Evolutionary conservation across 345 rosid species (phyloP), one percentile per base, ranked within the genome.

Genomic region (Clausena lansium): DNA sequence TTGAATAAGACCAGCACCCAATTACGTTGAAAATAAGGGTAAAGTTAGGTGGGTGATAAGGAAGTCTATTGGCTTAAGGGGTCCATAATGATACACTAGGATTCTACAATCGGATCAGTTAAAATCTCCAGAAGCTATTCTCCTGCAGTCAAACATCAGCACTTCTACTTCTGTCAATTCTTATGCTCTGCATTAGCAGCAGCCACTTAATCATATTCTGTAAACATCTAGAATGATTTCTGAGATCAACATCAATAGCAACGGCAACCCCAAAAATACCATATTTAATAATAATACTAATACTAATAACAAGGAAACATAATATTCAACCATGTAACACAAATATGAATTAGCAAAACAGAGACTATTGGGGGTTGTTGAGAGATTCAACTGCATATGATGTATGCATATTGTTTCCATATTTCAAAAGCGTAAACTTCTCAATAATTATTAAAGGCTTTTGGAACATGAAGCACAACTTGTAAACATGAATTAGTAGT

Each of bases 1-100:
- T 30, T 27, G 77, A 81, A 64, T 41, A 71, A 45, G 80, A 76
- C 83, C 41, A 58, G 62, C 54, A 63, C 67, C 83, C 79, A 45
- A 71, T 65, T 32, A 30, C 55, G 69, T 64, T 70, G 72, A 81
- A 71, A 47, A 38, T 57, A 28, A 57, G 76, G 57, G 35, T 10
- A 41, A 76, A 77, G 81, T 73, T 77, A 74, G 81, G 84, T 77
- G 63, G 75, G 45, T 47, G 81, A 77, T 27, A 30, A 11, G 10
- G 75, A 81, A 77, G 75, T 73, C 68, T 64, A 4, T 36, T 28
- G 55, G 72, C 76, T 75, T 39, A 68, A 61, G 25, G 73, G 78
- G 81, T n/a, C 78, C 78, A 61, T 39, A 3, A 28, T 74, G 73
- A 78, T 78, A 60, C 65, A 20, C 10, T 73, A 33, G 35, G 77